Conservation (phyloP, 345 rosid genomes). For the Sisymbrium altissimum region DNA sequence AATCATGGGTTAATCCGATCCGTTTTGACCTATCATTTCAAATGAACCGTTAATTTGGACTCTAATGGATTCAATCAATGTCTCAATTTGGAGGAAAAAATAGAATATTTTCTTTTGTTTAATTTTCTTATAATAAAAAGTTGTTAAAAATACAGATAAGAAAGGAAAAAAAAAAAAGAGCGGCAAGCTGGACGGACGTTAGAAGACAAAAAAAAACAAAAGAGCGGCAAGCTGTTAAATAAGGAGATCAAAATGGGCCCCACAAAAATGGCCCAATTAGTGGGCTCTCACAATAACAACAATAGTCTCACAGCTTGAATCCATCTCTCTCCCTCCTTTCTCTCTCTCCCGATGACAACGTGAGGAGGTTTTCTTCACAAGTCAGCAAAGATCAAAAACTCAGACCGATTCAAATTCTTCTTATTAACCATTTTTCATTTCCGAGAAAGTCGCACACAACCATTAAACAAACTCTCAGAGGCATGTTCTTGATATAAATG, state of each 20-base stretch:
- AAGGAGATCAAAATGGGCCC: not conserved
- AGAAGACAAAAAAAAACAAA: not conserved
- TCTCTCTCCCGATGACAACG: not conserved
- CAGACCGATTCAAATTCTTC: constrained; percentile 23
- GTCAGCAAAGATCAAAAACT: constrained; percentile 20
- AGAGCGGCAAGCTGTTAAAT: constrained; percentile 22
- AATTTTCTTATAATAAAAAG: not conserved
- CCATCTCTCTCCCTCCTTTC: not conserved
- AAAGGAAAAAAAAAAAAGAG: no score
- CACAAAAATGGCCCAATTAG: constrained; percentile 12
- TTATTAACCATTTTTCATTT: not conserved
- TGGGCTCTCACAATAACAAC: constrained; percentile 1
- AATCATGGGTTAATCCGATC: no score
- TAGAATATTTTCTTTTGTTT: no score
- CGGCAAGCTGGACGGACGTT: no score
- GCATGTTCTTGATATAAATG: not conserved
- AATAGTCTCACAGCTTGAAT: not conserved
- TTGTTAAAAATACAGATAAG: not conserved
- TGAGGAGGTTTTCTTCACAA: constrained; percentile 15
- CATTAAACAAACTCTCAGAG: not conserved
- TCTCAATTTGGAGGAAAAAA: no score
- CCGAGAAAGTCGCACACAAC: not conserved
- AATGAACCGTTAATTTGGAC: no score
- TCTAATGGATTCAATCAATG: no score
- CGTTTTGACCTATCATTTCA: no score